Conservation (phyloP, 768 basidiomycete species). For the Trametes cubensis region DNA sequence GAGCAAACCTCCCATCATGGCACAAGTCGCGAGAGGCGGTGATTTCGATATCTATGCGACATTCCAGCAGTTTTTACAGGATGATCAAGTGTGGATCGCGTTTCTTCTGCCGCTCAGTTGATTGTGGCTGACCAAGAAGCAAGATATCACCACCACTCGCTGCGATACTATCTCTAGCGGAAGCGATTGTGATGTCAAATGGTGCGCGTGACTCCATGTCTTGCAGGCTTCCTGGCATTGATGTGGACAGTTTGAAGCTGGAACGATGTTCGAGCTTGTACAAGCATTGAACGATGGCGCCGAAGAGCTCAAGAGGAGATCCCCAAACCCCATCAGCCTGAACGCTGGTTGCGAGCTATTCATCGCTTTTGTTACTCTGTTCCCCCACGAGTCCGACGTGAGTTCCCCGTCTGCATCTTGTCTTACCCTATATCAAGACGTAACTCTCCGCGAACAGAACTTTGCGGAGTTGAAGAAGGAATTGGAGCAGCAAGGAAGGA, state of each 20-base stretch:
- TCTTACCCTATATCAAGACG: neutral
- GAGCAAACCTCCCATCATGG: neutral
- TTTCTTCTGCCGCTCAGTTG: neutral
- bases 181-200: slow-evolving; percentile 77
- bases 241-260: slow-evolving; percentile 50
- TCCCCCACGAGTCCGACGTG: slow-evolving; percentile 81
- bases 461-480: slow-evolving; percentile 83
- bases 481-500: slow-evolving; percentile 78
- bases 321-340: slow-evolving; percentile 78
- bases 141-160: slow-evolving; percentile 84
- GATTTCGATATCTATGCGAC: slow-evolving; percentile 51
- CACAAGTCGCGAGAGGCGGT: neutral
- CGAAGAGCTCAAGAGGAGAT: slow-evolving; percentile 58
- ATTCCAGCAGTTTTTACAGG: slow-evolving; percentile 61
- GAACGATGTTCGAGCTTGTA: slow-evolving; percentile 92
- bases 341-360: slow-evolving; percentile 92
- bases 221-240: slow-evolving; percentile 11
- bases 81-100: slow-evolving; percentile 61
- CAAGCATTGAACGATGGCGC: slow-evolving; percentile 80
- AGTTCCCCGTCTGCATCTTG: slow-evolving; percentile 35
- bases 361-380: slow-evolving; percentile 84
- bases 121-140: neutral
- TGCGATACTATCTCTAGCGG: slow-evolving; percentile 83
- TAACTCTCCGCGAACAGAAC: slow-evolving; percentile 50
- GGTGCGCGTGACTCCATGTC: slow-evolving; percentile 44